These are phyloP conservation scores for Phytopythium ostracodes DNA, from an alignment of 352 stramenopile genomes.

Conservation along the genomic window DNA sequence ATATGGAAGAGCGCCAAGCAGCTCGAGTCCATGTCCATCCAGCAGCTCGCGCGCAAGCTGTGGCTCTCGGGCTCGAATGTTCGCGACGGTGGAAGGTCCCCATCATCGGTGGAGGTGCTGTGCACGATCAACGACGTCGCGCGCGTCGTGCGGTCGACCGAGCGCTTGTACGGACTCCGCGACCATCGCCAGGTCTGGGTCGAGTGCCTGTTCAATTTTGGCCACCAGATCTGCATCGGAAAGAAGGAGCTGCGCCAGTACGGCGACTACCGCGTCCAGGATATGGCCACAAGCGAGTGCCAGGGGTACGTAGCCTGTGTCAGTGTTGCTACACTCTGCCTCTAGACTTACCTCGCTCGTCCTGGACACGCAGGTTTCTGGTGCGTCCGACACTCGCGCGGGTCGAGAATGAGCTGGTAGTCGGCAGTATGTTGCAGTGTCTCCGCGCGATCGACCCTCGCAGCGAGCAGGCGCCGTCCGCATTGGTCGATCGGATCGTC, in stretches of 20 bases:
- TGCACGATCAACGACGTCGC: slow-evolving; percentile 26
- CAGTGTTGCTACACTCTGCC: background rate
- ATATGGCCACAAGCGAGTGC: slow-evolving; percentile 25
- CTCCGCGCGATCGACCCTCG: slow-evolving; percentile 28
- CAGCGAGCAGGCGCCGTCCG: slow-evolving; percentile 12
- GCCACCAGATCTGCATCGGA: slow-evolving; percentile 35
- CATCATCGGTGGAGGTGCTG: slow-evolving; percentile 15
- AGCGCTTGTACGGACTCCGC: slow-evolving; percentile 15
- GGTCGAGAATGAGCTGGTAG: slow-evolving; percentile 16
- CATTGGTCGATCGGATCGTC: slow-evolving; percentile 27
- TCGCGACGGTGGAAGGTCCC: background rate
- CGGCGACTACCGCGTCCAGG: slow-evolving; percentile 18
- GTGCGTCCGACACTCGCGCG: slow-evolving; percentile 31
- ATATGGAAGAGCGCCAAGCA: slow-evolving; percentile 45
- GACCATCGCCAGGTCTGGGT: slow-evolving; percentile 30
- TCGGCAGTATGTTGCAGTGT: slow-evolving; percentile 35
- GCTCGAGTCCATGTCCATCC: slow-evolving; percentile 27
- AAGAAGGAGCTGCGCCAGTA: slow-evolving; percentile 42
- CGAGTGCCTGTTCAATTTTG: slow-evolving; percentile 37
- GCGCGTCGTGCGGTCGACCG: slow-evolving; percentile 28
- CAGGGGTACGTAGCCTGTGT: slow-evolving; percentile 11
- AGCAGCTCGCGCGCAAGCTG: slow-evolving; percentile 28
- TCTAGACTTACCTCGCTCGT: background rate
- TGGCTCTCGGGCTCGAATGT: slow-evolving; percentile 10
- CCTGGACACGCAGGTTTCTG: slow-evolving; percentile 14